Percentiles rank a stretch among this genome's conserved stretches.
Conservation (phyloP, 208 protist species). For the Trypanosoma brucei region DNA sequence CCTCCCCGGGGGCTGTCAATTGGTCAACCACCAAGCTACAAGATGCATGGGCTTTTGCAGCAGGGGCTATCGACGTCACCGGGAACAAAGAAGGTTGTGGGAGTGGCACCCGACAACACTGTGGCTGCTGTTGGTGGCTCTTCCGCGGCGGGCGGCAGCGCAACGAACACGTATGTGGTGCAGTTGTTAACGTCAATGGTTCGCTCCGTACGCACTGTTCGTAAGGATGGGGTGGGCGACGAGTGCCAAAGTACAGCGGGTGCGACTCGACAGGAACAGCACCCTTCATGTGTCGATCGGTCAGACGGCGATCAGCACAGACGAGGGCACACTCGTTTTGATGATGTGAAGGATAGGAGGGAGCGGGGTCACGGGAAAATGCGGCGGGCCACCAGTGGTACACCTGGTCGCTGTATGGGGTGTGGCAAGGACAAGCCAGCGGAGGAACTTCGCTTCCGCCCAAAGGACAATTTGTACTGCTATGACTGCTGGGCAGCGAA, state of each 20-base stretch:
- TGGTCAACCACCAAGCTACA: neutral
- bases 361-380: too few relatives aligned
- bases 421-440: conserved; percentile 41
- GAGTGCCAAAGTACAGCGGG: neutral
- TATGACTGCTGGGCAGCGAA: conserved; percentile 69
- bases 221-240: conserved; percentile 16
- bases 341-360: too few relatives aligned
- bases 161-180: conserved; percentile 3
- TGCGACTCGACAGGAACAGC: neutral
- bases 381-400: too few relatives aligned
- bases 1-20: too few relatives aligned
- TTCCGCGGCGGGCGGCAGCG: neutral
- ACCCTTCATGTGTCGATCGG: too few relatives aligned
- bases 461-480: conserved; percentile 47
- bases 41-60: neutral
- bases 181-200: conserved; percentile 63
- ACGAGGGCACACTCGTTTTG: too few relatives aligned
- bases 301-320: too few relatives aligned
- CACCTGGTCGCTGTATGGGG: conserved; percentile 35
- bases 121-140: neutral
- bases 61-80: neutral
- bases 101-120: neutral
- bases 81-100: neutral
- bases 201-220: conserved; percentile 58
- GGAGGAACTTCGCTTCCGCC: conserved; percentile 69